Evolutionary conservation across 2,329 filamentous ascomycete species (phyloP), one percentile per base, ranked within the genome.

Genomic region (Microcyclospora tardicrescens): DNA sequence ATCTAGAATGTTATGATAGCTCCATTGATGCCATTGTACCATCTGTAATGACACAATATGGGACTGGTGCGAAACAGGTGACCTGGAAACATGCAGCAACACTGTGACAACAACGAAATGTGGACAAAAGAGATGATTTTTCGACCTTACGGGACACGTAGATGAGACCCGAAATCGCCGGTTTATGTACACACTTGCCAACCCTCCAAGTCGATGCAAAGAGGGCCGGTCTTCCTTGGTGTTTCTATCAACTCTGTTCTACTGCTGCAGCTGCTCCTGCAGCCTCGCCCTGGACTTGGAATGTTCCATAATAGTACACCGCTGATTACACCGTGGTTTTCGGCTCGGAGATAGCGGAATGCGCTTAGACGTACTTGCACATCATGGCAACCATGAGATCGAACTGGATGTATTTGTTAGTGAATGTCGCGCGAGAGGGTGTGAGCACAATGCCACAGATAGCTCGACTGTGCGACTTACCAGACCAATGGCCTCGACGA

Each of bases 371-470:
- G 56, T 58, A 61, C 55, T 86, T 86, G 80, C 81, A 82, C 81
- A 86, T 86, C 73, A 86, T 83, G 72, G 81, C 81, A 84, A 86
- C 77, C 81, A 86, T 86, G 62, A 84, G 79, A 62, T 84, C 80
- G 79, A 84, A 84, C 50, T 54, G 45, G 33, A 32, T n/a, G 6
- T 13, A 2, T 28, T 28, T 29, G 34, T 11, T 11, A 12, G 19
- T 24, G 4, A 8, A 8, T 4, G 5, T 24, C 19, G 19, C 13
- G 9, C 36, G 12, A 28, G 30, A 13, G 28, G 35, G 32, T 14
- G 14, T 16, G 14, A 16, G 10, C 5, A 11, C 33, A 15, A 34
- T 34, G 33, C 14, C 16, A n/a, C 28, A 27, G 29, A 24, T 24
- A 27, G 19, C 19, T 28, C 36, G n/a, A 16, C 28, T 33, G 30